These are phyloP conservation scores for Alternaria tenuissima DNA, from an alignment of 2,329 filamentous ascomycete species.

Conservation along the genomic window DNA sequence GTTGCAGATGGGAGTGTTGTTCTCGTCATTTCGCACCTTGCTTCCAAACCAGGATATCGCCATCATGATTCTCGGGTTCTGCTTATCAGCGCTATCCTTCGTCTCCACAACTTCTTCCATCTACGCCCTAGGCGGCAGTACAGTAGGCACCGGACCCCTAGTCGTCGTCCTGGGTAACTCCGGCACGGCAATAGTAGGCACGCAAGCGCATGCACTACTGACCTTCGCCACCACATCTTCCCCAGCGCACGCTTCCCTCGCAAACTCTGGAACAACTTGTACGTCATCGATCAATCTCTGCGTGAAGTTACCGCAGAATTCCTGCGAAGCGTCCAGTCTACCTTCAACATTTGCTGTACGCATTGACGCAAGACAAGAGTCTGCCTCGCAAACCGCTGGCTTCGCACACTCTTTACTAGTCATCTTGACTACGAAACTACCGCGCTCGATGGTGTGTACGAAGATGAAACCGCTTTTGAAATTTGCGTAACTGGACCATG, in stretches of 20 bases:
- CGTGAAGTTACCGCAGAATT: conserved; percentile 31
- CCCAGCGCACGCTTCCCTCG: conserved; percentile 23
- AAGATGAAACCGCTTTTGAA: conserved; percentile 47
- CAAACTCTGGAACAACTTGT: conserved; percentile 27
- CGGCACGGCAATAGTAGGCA: conserved; percentile 32
- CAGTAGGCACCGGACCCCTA: conserved; percentile 35
- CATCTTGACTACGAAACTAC: conserved; percentile 45
- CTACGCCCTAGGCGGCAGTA: conserved; percentile 31
- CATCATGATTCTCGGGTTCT: no score
- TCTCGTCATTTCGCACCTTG: not conserved
- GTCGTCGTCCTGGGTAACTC: conserved; percentile 36
- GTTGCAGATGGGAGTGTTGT: not conserved
- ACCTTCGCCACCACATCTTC: conserved; percentile 28
- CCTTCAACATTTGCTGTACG: conserved; percentile 33
- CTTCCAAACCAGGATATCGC: not conserved
- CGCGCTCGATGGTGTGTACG: conserved; percentile 49
- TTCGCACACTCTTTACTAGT: conserved; percentile 30
- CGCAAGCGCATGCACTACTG: conserved; percentile 36
- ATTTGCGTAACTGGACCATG: conserved; percentile 50
- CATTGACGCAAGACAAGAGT: conserved; percentile 27
- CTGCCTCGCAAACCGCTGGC: conserved; percentile 31
- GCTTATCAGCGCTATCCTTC: not conserved
- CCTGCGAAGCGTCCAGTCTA: conserved; percentile 23
- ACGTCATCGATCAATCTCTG: conserved; percentile 27
- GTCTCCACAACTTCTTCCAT: not conserved